Conservation (phyloP, 345 rosid genomes). For the Corchorus capsularis region DNA sequence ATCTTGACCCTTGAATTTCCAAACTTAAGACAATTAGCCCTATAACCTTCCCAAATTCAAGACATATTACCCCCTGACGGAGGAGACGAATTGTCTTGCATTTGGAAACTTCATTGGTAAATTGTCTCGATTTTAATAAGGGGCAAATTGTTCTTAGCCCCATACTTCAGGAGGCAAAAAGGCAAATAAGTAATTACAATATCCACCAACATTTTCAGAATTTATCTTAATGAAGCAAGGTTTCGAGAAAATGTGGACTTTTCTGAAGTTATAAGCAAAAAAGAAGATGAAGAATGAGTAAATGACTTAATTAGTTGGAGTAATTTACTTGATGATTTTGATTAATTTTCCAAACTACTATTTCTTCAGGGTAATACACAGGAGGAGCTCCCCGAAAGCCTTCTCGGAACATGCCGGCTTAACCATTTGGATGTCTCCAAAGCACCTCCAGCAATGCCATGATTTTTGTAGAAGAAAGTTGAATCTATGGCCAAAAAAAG, state of each 20-base stretch:
- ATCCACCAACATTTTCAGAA: background rate
- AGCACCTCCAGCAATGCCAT: conserved; percentile 41
- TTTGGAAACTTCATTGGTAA: too few relatives aligned
- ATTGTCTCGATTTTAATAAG: too few relatives aligned
- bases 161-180: too few relatives aligned
- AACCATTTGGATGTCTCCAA: conserved; percentile 67
- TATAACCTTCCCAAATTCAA: too few relatives aligned
- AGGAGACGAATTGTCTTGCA: too few relatives aligned
- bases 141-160: too few relatives aligned
- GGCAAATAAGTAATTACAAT: too few relatives aligned
- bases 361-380: conserved; percentile 69
- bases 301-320: background rate
- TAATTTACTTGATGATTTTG: background rate
- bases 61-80: too few relatives aligned
- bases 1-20: too few relatives aligned
- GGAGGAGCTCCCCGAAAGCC: conserved; percentile 87
- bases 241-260: background rate
- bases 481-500: too few relatives aligned
- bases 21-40: too few relatives aligned
- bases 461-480: background rate
- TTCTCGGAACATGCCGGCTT: conserved; percentile 85
- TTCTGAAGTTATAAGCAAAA: background rate
- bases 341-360: background rate
- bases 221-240: background rate
- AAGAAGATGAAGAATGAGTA: background rate